phyloP scores from a whole-genome alignment of 2,329 filamentous ascomycete genomes.

The Polychaeton citri region DNA sequence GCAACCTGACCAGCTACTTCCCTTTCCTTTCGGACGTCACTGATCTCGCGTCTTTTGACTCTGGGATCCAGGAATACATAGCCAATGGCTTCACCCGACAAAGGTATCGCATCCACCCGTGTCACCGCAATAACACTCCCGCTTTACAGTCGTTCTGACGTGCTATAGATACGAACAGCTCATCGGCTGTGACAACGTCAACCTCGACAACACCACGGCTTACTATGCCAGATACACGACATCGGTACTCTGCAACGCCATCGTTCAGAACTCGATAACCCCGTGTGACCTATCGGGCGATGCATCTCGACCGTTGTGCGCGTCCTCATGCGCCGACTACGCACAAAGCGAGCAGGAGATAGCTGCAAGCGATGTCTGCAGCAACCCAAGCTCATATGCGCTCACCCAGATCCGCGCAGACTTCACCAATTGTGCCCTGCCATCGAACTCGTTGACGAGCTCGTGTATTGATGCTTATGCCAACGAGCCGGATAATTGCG shows the following conservation, averaged over 20 bases:
- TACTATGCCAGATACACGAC: conserved; percentile 90
- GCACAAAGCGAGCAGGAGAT: conserved; percentile 83
- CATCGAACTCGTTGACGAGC: conserved; percentile 61
- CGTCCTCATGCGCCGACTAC: conserved; percentile 74
- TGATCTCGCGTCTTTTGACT: conserved; percentile 63
- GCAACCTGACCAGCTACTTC: conserved; percentile 46
- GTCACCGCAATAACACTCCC: not conserved
- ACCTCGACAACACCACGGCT: conserved; percentile 63
- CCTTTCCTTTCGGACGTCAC: conserved; percentile 77
- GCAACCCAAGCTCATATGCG: conserved; percentile 48
- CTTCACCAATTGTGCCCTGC: conserved; percentile 77
- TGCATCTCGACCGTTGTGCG: conserved; percentile 65
- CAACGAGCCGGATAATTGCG: conserved; percentile 82
- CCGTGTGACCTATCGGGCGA: conserved; percentile 53
- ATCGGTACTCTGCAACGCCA: conserved; percentile 81
- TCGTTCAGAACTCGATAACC: conserved; percentile 75
- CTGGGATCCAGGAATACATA: conserved; percentile 59
- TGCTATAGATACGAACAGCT: conserved; percentile 59
- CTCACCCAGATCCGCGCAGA: conserved; percentile 75
- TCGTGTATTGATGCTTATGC: conserved; percentile 60
- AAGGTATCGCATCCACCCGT: conserved; percentile 50
- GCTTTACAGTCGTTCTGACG: conserved; percentile 18
- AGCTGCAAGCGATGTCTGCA: conserved; percentile 63
- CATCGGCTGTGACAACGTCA: conserved; percentile 66
- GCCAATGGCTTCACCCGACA: conserved; percentile 58